Base-by-base conservation (phyloP, 192 early-diverging fungal species). In the Mortierella alpina region DNA sequence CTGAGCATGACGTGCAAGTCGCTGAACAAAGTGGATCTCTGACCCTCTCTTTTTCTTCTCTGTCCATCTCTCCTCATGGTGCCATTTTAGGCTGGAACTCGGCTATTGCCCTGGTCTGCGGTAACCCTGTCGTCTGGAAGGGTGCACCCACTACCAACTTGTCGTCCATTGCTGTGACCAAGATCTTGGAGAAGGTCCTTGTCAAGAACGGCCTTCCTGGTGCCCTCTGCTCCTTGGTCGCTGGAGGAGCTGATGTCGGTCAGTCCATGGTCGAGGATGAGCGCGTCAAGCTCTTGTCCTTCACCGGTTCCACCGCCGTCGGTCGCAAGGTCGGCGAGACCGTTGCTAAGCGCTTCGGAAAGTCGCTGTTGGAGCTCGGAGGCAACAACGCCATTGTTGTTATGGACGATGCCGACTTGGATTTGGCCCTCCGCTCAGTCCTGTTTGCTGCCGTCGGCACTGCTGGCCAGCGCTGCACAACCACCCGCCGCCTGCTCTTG, bases 321-420 rank as follows among this genome's bases (percentile, higher is more conserved):
- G 93, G 92, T 45, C 86, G 92, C 54, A 84, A 90, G 64, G 94
- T 97, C n/a, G 96, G 90, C 4, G 83, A 88, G 46, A 84, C 88
- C 22, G 95, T 96, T 39, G 95, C 96, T 77, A 84, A 90, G 60
- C 88, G 97, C 2, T 97, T 98, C 70, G 97, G 97, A 45, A 94
- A 92, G 85, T 85, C 86, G 17, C 84, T 98, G 53, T 71, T 98
- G 60, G 96, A 98, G 79, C 87, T 98, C 10, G 97, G 97, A 50
- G 97, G 97, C 46, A 98, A 98, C 89, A 98, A 97, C 69, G 95
- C 95, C 40, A 95, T 98, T 68, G 92, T 98, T 61, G 96, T 98
- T 22, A 92, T 92, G 81, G 89, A 91, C 42, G 97, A 98, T 69
- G 96, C 96, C 7, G 95, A 98, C 73, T 68, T 96, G 42, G 96